Evolutionary conservation across 2,329 filamentous ascomycete genomes (phyloP), one percentile per base, ranked within the genome.

Genomic region (Colletotrichum tamarilloi): DNA sequence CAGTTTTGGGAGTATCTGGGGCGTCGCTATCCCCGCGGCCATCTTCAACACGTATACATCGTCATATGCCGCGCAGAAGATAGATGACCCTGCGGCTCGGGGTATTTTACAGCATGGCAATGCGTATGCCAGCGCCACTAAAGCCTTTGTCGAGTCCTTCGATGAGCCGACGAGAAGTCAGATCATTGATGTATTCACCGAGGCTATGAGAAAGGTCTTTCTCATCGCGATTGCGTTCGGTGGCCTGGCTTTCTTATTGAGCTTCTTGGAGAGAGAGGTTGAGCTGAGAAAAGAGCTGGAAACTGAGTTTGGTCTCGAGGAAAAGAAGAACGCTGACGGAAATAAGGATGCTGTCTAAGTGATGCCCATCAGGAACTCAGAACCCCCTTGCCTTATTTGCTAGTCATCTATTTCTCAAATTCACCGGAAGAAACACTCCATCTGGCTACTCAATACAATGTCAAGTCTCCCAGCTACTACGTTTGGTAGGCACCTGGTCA

Each of bases 41-140:
- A 42, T 62, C 8, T 68, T 62, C 30, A 62, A 62, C 42, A 8
- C 35, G 5, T 77, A 76, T 12, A 75, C 73, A 6, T 74, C 75
- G n/a, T 63, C 57, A 55, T 77, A 76, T 22, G 77, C 76, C 1
- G 46, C 49, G n/a, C n/a, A 77, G 42, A 67, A 71, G 28, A 75
- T 81, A 12, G 71, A 77, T 19, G 75, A 77, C 26, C 67, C 72
- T 16, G 2, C 35, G 3, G 77, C 75, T 0, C 53, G 76, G 2
- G 56, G 68, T n/a, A 7, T 70, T 16, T 74, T 82, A 0, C 35
- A 67, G 80, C 72, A 72, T 1, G 81, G 81, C 6, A 74, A 78
- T 24, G 79, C 80, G 1, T 82, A 82, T 55, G 72, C 74, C 24
- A 76, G 32, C 4, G 78, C 79, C 0, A 80, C 79, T 0, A 74